Base-by-base conservation (phyloP, 345 rosid species). In the Brassica incana region DNA sequence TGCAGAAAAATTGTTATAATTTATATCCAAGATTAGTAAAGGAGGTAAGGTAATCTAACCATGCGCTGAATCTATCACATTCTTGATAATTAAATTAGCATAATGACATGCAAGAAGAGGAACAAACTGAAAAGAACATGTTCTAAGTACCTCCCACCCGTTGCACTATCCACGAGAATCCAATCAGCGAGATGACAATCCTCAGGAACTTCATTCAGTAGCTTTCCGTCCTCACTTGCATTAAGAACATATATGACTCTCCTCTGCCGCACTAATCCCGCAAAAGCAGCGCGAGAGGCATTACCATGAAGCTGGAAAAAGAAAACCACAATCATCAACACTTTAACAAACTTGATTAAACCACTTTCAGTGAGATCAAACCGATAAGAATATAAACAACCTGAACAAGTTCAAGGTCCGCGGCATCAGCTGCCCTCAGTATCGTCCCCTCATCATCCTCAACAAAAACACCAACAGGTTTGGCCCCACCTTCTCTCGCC, bases 401-500 rank as follows among this genome's bases (percentile, higher is more conserved):
- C 94, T 93, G 95, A 75, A 95, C 86, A 81, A 89, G 83, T 66
- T 90, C 97, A 67, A 90, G 89, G 84, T 90, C 84, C 5, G 97
- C 80, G 3, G 82, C 80, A 71, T 91, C 91, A 25, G 91, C 87
- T 67, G 90, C 93, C 78, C 88, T 86, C 14, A 88, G 50, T 73
- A 93, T 89, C 1, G 91, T 89, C 29, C 79, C 78, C 3, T 83
- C 84, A 69, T 91, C 91, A 80, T 95, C 98, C 58, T 91, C 92
- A 58, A 91, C 98, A 84, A 91, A 91, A 36, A 93, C 97, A 69
- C 98, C 98, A 76, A 91, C 97, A 9, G 97, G 93, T 69, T 80
- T 64, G 9, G 91, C 95, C 11, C 93, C 93, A 20, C 85, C 78
- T 67, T 85, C 90, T 43, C 95, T 88, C 1, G 98, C 95, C 62